Evolutionary conservation across 2,329 filamentous ascomycete genomes (phyloP), one percentile per base, ranked within the genome.

Genomic region (Stachybotrys elegans): DNA sequence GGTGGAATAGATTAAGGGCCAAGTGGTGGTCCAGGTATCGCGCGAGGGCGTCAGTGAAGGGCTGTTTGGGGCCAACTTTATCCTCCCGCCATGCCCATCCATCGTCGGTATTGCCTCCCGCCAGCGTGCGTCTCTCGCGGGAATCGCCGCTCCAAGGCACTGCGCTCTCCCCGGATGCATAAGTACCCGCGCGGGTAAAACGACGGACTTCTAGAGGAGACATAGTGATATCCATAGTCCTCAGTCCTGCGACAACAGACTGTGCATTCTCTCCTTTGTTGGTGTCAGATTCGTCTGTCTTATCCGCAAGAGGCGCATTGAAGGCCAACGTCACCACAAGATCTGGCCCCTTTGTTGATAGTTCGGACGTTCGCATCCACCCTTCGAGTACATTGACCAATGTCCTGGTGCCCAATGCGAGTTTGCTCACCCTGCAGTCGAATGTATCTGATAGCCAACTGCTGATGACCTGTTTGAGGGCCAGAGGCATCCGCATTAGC

Each of bases 1-100:
- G 73, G 50, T 81, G 76, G 44, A 76, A 75, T 49, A 81, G 51
- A 51, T 81, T 67, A 13, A 82, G 57, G 0, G 72, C 75, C 5
- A 80, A 62, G 47, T 81, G 76, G n/a, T 69, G 62, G 43, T 70
- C 59, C 6, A 80, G 47, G 44, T 81, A 81, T 5, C 54, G 54
- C 0, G 67, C 70, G 16, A 81, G 52, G 0, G 76, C 75, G 35
- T 73, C 65, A 0, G 68, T 72, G 48, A 81, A 80, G 0, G 76
- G 56, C 16, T 63, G 57, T 11, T 51, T 34, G 6, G 50, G 47
- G 1, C 43, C 40, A n/a, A 49, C 43, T 11, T 51, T 49, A 38
- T 42, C 48, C 23, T 51, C 42, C 12, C 68, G 63, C 76, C 75
- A 79, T 3, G 55, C 65, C 76, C 76, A 79, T 4, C 75, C 74